phyloP scores from a whole-genome alignment of 345 rosid species.

The Heritiera littoralis region DNA sequence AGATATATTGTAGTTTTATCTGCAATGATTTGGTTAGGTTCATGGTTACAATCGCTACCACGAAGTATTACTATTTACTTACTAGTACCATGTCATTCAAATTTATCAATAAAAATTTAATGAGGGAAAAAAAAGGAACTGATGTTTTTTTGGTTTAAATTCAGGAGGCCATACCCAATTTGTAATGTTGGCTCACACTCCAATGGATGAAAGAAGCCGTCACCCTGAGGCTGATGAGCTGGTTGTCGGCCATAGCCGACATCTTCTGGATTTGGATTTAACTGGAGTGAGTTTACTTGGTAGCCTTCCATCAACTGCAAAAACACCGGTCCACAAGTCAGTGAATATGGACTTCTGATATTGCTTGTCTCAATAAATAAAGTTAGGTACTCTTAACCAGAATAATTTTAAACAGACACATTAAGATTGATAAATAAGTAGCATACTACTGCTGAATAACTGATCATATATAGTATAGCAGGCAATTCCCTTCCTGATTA shows the following conservation, averaged over 20 bases:
- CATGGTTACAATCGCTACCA: not conserved
- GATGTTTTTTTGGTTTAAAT: not conserved
- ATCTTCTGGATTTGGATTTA: slow-evolving; percentile 68
- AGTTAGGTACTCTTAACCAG: not conserved
- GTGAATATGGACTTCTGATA: not conserved
- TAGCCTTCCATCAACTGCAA: slow-evolving; percentile 90
- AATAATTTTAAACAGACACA: not conserved
- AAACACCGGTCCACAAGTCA: slow-evolving; percentile 5
- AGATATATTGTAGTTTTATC: not conserved
- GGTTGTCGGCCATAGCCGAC: slow-evolving; percentile 56
- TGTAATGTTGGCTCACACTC: slow-evolving; percentile 90
- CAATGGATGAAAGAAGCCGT: slow-evolving; percentile 77
- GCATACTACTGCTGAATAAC: not conserved
- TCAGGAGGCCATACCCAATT: slow-evolving; percentile 60
- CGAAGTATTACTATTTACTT: too few relatives aligned
- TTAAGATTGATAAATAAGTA: not conserved
- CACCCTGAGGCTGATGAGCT: slow-evolving; percentile 49
- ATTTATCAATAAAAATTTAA: too few relatives aligned
- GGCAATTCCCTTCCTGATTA: not conserved
- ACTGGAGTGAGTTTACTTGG: slow-evolving; percentile 61
- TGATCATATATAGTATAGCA: not conserved
- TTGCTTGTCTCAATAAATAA: not conserved
- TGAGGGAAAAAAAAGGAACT: too few relatives aligned
- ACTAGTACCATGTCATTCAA: too few relatives aligned
- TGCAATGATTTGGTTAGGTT: not conserved